Base-by-base conservation (phyloP, 2,329 filamentous ascomycete species). In the Ilyonectria destructans region DNA sequence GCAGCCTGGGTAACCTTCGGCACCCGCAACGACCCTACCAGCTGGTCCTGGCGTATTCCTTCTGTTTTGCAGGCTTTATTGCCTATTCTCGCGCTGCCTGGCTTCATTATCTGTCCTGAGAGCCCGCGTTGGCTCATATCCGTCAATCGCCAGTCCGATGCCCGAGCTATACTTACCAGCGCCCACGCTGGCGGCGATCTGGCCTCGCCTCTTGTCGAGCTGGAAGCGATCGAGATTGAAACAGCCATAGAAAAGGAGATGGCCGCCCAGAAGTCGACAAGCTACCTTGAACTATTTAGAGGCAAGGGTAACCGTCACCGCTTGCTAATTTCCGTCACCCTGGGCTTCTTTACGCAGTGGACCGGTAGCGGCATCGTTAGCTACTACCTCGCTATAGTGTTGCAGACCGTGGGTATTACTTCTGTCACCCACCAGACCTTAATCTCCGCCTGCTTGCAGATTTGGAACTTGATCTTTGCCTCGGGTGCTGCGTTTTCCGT, bases 1-100 rank as follows among this genome's bases (percentile, higher is more conserved):
- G 55, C 55, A n/a, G 55, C 55, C 9, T 58, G 55, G 55, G n/a
- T 21, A 10, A 26, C 19, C 55, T 58, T 58, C 33, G 55, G 55
- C 40, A 58, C 55, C 17, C 33, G 35, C 13, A 26, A 29, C 17
- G 13, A 29, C 17, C 19, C 33, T 17, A 21, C 19, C 35, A 33
- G 13, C 55, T 23, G 12, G 33, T 15, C 17, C 9, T 58, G 55
- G 55, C 15, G 55, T 15, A 13, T 45, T 6, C 33, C 35, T 19
- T 58, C 13, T 2, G 9, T 40, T 19, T 35, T 58, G 17, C 55
- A 58, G 21, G 6, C 9, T 26, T 4, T 45, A 3, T 2, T 19
- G 17, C 33, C 55, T 6, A 17, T 45, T 26, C 4, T 31, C 1
- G 31, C 12, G 13, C 35, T 58, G 3, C 33, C 43, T 10, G 33